These are phyloP conservation scores for Kwoniella sp. DNA, from an alignment of 768 basidiomycete genomes.

Conservation along the genomic window DNA sequence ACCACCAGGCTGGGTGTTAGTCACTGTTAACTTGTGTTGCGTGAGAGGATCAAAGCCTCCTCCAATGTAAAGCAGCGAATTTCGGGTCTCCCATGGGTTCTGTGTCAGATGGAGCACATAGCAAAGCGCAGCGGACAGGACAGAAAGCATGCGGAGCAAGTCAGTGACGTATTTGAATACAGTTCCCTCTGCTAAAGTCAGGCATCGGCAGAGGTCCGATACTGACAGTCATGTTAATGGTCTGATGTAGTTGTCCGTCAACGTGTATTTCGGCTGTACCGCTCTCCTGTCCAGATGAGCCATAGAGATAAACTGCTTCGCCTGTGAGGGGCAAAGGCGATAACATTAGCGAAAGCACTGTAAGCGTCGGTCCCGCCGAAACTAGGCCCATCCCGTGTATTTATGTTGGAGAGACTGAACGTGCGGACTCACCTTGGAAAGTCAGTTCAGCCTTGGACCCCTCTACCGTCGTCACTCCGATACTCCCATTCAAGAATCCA, in stretches of 20 bases:
- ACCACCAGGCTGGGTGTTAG: constrained; percentile 19
- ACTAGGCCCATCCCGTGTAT: background rate
- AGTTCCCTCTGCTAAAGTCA: too few relatives aligned
- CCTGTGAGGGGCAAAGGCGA: background rate
- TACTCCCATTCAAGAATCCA: constrained; percentile 11
- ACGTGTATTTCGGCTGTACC: constrained; percentile 19
- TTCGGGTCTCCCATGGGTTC: constrained; percentile 26
- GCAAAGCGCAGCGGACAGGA: too few relatives aligned
- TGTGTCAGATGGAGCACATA: too few relatives aligned
- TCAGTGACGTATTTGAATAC: too few relatives aligned
- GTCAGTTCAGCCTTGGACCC: constrained; percentile 18
- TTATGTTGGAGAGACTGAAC: background rate
- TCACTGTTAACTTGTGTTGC: constrained; percentile 19
- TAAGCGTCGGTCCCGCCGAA: too few relatives aligned
- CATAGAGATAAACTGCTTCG: constrained; percentile 27
- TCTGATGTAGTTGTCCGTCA: constrained; percentile 23
- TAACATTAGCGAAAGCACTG: background rate
- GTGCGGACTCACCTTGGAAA: constrained; percentile 17
- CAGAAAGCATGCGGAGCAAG: too few relatives aligned
- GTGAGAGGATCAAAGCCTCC: constrained; percentile 16
- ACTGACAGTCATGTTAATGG: constrained; percentile 25
- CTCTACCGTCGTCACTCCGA: constrained; percentile 12
- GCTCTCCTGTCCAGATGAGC: constrained; percentile 23
- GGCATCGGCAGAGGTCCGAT: too few relatives aligned
- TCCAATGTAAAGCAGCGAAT: constrained; percentile 22